Base-by-base conservation (phyloP, 495 filamentous ascomycete genomes). In the Baudoinia panamericana region DNA sequence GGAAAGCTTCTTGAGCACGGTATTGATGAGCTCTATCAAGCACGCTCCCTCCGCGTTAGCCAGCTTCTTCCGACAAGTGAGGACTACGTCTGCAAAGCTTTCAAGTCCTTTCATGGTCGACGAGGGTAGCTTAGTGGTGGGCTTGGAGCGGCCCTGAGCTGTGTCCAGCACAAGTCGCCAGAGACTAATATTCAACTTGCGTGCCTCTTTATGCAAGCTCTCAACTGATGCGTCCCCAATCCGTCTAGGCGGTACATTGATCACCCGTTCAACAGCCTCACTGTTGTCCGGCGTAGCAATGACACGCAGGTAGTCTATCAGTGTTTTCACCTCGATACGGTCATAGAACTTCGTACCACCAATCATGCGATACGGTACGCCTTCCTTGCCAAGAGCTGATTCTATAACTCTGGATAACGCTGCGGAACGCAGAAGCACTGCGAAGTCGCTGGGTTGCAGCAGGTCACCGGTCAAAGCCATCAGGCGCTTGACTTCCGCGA, bases 291-390 rank as follows among this genome's bases (percentile, higher is more conserved):
- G 84, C 52, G 93, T 84, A 56, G 80, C 76, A 25, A 94, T 72
- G 5, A 92, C 78, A 20, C 86, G 70, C 17, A 96, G 63, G 57
- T 99, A 96, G 56, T 96, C 86, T 6, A 99, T 58, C 1, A 96
- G 56, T 3, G 79, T 71, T 56, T 92, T 95, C 53, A 99, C 78
- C 60, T 99, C 92, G 9, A 73, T 67, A 32, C 92, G 74, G 50
- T 99, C 92, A 52, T 88, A 99, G 60, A 99, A 99, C 40, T 78
- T 77, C 23, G 75, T 71, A 0, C 92, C 92, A 52, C 82, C 92
- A 35, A 95, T 82, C 92, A 96, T 96, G 22, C 75, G 75, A 59
- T 99, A 99, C 0, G 86, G 70, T 22, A 99, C 74, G 1, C 92
- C 92, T 7, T 76, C 74, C 54, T 81, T 86, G 3, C 84, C 86